These are phyloP conservation scores for Brassica juncea DNA, from an alignment of 345 rosid species.

Conservation along the genomic window DNA sequence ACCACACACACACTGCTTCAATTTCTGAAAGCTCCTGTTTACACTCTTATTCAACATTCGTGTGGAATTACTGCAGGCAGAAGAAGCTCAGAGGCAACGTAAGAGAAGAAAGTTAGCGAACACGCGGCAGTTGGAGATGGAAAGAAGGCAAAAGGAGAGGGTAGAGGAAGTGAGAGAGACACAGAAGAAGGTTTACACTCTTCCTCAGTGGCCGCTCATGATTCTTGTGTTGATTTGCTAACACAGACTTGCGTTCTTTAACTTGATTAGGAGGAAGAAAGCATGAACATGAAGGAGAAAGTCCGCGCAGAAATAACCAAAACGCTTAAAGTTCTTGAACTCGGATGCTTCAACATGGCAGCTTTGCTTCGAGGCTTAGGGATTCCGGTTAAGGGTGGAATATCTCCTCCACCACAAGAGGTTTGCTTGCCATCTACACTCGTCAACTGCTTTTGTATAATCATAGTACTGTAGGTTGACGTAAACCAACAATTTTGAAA, in stretches of 20 bases:
- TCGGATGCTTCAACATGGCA: constrained; percentile 61
- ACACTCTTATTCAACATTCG: not conserved
- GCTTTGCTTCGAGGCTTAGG: constrained; percentile 79
- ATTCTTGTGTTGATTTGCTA: constrained; percentile 18
- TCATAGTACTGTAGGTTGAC: not conserved
- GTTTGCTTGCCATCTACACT: constrained; percentile 49
- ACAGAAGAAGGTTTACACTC: constrained; percentile 66
- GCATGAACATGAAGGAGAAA: constrained; percentile 70
- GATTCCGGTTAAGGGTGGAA: constrained; percentile 59
- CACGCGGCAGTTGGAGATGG: constrained; percentile 66
- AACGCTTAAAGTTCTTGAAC: constrained; percentile 66
- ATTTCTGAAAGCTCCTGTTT: not conserved
- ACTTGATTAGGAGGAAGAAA: constrained; percentile 67
- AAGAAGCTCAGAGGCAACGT: constrained; percentile 72
- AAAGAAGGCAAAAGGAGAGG: constrained; percentile 82
- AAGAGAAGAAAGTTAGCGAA: constrained; percentile 68
- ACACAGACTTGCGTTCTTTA: not conserved
- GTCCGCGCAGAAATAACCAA: constrained; percentile 58
- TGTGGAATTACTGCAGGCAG: constrained; percentile 53
- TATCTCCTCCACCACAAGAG: constrained; percentile 54
- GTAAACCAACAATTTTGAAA: not conserved
- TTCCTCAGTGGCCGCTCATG: not conserved
- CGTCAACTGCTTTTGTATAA: not conserved
- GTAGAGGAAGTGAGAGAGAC: constrained; percentile 85
- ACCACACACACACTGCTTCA: not conserved